These are phyloP conservation scores for Bipolaris cookei DNA, from an alignment of 2,329 filamentous ascomycete species.

Conservation along the genomic window DNA sequence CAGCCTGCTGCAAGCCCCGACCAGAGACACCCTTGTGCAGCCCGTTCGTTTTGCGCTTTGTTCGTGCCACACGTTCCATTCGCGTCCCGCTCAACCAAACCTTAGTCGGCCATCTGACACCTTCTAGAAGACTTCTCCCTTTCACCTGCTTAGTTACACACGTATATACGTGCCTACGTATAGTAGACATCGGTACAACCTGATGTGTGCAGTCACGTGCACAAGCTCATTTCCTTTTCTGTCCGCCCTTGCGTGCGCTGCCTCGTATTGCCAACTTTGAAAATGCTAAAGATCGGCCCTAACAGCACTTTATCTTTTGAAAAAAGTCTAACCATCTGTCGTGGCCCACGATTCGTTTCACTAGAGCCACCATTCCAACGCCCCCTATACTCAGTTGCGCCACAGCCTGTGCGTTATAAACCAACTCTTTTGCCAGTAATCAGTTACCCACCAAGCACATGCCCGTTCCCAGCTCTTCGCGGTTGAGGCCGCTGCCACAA, in stretches of 20 bases:
- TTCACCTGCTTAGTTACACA: slow-evolving; percentile 6
- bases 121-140: slow-evolving; percentile 26
- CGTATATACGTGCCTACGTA: too few species aligned
- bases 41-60: slow-evolving; percentile 7
- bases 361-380: background rate
- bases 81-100: background rate
- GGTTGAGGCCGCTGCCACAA: slow-evolving; percentile 1
- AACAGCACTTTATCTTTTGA: slow-evolving; percentile 1
- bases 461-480: background rate
- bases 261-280: background rate
- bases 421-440: slow-evolving; percentile 1
- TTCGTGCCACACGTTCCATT: background rate
- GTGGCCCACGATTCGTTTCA: background rate
- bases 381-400: slow-evolving; percentile 4
- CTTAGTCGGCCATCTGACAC: background rate
- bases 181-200: background rate
- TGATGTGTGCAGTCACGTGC: slow-evolving; percentile 9
- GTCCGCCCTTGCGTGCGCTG: background rate
- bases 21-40: slow-evolving; percentile 2
- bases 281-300: background rate
- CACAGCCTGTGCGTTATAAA: slow-evolving; percentile 9
- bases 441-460: slow-evolving; percentile 1
- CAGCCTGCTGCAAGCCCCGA: slow-evolving; percentile 6
- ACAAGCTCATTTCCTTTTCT: slow-evolving; percentile 4
- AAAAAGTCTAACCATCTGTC: background rate